These are phyloP conservation scores for Harringtonia lauricola DNA, from an alignment of 2,329 filamentous ascomycete species.

Conservation along the genomic window DNA sequence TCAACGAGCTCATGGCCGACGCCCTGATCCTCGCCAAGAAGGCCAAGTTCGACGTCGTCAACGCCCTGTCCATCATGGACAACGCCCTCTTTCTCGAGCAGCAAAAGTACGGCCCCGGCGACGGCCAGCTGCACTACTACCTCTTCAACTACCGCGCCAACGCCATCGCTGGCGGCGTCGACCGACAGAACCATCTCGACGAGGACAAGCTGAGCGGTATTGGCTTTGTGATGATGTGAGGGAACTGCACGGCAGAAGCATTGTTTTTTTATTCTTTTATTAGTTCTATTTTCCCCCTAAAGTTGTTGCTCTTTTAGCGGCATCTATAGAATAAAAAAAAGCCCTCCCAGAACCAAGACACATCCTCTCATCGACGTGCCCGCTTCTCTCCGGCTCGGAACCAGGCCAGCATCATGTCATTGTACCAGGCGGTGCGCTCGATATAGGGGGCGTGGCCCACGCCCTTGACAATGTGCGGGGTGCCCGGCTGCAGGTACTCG, in stretches of 20 bases:
- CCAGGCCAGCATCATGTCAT: slow-evolving; percentile 46
- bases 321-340: not conserved
- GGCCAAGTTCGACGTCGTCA: slow-evolving; percentile 86
- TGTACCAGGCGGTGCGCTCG: slow-evolving; percentile 61
- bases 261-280: not conserved
- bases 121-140: slow-evolving; percentile 94
- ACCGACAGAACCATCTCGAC: slow-evolving; percentile 68
- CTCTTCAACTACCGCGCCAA: slow-evolving; percentile 92
- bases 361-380: slow-evolving; percentile 12
- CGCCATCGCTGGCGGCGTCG: slow-evolving; percentile 75
- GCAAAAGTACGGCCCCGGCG: slow-evolving; percentile 88
- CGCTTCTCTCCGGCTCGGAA: slow-evolving; percentile 42
- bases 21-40: slow-evolving; percentile 80
- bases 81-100: slow-evolving; percentile 88
- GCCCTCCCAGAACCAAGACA: too few species aligned
- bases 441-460: slow-evolving; percentile 66
- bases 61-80: slow-evolving; percentile 85
- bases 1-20: slow-evolving; percentile 74
- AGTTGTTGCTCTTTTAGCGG: too few species aligned
- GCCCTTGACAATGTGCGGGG: slow-evolving; percentile 52
- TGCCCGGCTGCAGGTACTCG: slow-evolving; percentile 49
- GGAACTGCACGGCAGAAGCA: too few species aligned
- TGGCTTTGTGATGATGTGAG: slow-evolving; percentile 63
- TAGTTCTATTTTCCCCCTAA: too few species aligned
- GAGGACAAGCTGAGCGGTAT: slow-evolving; percentile 72